Percentiles rank a stretch among this genome's conserved stretches.
These are phyloP conservation scores for Vitis riparia DNA, from an alignment of 164 flowering plant species.

Conservation along the genomic window DNA sequence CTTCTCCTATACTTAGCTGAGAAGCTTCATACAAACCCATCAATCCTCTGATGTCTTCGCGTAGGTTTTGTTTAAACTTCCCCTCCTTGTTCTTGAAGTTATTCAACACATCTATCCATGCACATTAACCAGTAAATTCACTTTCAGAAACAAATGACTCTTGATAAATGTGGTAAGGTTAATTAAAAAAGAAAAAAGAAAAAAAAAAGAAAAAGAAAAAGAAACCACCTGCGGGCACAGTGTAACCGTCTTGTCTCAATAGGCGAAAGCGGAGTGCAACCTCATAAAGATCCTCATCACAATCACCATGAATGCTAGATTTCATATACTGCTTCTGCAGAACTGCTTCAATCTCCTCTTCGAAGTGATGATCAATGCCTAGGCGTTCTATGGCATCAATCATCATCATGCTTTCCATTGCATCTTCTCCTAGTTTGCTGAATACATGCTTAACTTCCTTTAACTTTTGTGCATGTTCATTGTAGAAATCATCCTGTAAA, in stretches of 20 bases:
- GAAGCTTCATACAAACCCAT: constrained; percentile 31
- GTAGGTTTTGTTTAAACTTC: background rate
- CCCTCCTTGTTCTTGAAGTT: constrained; percentile 15
- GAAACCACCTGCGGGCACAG: constrained; percentile 21
- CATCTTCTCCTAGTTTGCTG: constrained; percentile 1
- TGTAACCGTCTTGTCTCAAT: constrained; percentile 24
- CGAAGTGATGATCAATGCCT: constrained; percentile 27
- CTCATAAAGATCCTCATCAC: constrained; percentile 10
- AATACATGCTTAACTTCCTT: constrained; percentile 11
- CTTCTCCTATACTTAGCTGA: constrained; percentile 40
- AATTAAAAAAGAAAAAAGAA: background rate
- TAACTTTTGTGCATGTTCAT: constrained; percentile 8
- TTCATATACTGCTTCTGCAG: constrained; percentile 1
- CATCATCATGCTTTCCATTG: constrained; percentile 19
- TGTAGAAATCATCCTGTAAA: constrained; percentile 13
- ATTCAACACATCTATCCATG: constrained; percentile 12
- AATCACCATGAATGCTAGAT: background rate
- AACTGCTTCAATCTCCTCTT: constrained; percentile 13
- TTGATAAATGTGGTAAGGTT: too few relatives aligned
- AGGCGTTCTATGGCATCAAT: constrained; percentile 32
- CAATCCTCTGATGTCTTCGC: constrained; percentile 17
- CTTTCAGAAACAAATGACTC: too few relatives aligned
- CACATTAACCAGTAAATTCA: background rate
- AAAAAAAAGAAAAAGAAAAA: background rate
- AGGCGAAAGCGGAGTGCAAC: constrained; percentile 27